Conservation (phyloP, 2,329 filamentous ascomycete species). For the Colletotrichum horii region DNA sequence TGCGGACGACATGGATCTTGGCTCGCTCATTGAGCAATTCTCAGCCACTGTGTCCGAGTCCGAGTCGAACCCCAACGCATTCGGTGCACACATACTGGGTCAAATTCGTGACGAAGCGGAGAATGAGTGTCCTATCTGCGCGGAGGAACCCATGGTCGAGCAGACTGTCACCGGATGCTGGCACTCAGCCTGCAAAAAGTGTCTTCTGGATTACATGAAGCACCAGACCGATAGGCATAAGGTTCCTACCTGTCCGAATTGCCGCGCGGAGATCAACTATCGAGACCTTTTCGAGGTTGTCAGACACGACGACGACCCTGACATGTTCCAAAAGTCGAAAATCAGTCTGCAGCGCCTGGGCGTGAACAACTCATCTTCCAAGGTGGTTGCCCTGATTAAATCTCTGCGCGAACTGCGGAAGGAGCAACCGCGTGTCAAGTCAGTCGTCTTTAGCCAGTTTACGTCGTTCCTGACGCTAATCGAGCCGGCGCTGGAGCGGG, state of each 20-base stretch:
- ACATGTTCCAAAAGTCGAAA: conserved; percentile 50
- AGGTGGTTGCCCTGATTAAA: conserved; percentile 79
- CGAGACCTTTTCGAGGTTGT: conserved; percentile 93
- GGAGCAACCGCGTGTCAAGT: conserved; percentile 75
- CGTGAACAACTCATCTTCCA: conserved; percentile 78
- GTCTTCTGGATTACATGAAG: conserved; percentile 86
- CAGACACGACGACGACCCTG: conserved; percentile 70
- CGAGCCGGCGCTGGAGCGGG: conserved; percentile 75
- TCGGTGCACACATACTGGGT: conserved; percentile 84
- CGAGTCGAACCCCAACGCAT: conserved; percentile 69
- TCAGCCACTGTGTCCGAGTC: conserved; percentile 67
- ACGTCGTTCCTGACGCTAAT: conserved; percentile 95
- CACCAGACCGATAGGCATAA: conserved; percentile 82
- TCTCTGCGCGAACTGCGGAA: conserved; percentile 74
- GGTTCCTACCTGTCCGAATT: conserved; percentile 86
- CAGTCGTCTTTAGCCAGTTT: conserved; percentile 96
- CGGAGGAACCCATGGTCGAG: conserved; percentile 94
- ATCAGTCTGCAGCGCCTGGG: conserved; percentile 68
- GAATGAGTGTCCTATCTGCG: conserved; percentile 92
- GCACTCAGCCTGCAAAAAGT: conserved; percentile 96
- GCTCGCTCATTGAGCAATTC: conserved; percentile 84
- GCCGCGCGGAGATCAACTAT: conserved; percentile 79
- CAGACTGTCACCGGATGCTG: conserved; percentile 96
- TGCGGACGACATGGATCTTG: conserved; percentile 94
- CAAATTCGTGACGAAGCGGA: conserved; percentile 91